phyloP scores from a whole-genome alignment of 225 moss, liverwort and hornwort genomes.

The Neckera pumila region DNA sequence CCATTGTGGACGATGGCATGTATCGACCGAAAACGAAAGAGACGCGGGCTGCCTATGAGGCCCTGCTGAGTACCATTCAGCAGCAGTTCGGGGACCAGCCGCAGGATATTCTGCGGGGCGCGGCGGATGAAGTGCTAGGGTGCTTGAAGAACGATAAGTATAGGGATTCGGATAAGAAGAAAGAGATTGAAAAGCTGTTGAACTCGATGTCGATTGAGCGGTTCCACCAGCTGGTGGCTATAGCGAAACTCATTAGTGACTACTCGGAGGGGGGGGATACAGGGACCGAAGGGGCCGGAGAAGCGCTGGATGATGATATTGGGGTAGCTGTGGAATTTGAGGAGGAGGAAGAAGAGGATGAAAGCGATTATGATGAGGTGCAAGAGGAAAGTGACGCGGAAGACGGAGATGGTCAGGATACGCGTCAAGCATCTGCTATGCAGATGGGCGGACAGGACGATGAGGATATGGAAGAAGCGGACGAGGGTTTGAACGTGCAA shows the following conservation, averaged over 20 bases:
- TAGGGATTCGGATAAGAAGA: conserved; percentile 85
- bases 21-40: conserved; percentile 94
- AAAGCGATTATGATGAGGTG: conserved; percentile 90
- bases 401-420: conserved; percentile 84
- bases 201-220: conserved; percentile 75
- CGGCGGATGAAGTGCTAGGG: conserved; percentile 86
- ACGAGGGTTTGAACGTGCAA: conserved; percentile 86
- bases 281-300: conserved; percentile 67
- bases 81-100: conserved; percentile 97
- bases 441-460: conserved; percentile 94
- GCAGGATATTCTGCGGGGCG: conserved; percentile 88
- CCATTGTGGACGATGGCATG: conserved; percentile 90
- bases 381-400: conserved; percentile 92
- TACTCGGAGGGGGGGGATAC: conserved; percentile 86
- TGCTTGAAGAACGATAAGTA: conserved; percentile 85
- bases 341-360: conserved; percentile 93
- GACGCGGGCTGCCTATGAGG: conserved; percentile 87
- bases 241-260: conserved; percentile 86
- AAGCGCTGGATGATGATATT: conserved; percentile 89
- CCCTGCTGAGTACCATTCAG: conserved; percentile 82
- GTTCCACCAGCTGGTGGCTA: conserved; percentile 75
- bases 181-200: conserved; percentile 86
- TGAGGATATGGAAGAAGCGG: conserved; percentile 94
- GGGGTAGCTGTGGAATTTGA: conserved; percentile 96
- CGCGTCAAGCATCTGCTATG: conserved; percentile 87